Evolutionary conservation across 495 filamentous ascomycete species (phyloP), one percentile per base, ranked within the genome.

Genomic region (Daldinia decipiens): DNA sequence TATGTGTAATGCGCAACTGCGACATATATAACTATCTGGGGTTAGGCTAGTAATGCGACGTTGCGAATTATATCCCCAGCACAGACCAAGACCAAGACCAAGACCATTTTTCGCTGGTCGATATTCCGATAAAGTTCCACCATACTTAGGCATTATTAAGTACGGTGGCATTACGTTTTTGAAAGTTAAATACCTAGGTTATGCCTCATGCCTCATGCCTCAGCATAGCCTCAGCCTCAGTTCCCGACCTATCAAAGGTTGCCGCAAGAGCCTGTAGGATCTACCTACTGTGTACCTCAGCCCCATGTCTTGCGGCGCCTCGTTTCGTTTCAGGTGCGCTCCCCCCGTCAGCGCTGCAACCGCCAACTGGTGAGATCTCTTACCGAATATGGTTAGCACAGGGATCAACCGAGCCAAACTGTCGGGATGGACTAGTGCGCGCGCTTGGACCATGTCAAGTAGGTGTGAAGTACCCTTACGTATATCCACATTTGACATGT

Each of bases 221-320:
- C n/a, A n/a, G 4, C 26, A 47, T 47, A 47, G 43, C 43, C 43
- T 47, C 43, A 47, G 43, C 43, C 43, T 47, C 43, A 24, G 43
- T 21, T 21, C 19, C 43, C 43, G 43, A 47, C 43, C 43, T 47
- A 47, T 47, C 8, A 47, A 47, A 9, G 34, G 34, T 34, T 47
- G 43, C 19, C 17, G 21, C 19, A 13, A 47, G 19, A 47, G 43
- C 43, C 19, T 19, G 43, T 21, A 47, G 43, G 43, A 47, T 53
- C 24, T 29, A 53, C 15, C 24, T 29, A 53, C 15, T 5, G 24
- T 8, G 50, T 47, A 47, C 40, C 40, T 47, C 15, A 21, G 40
- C 19, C 50, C 50, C 50, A 19, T 53, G 50, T 53, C 50, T 24
- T 53, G 24, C 50, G 13, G 26, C 50, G 27, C 50, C 50, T 53